Evolutionary conservation across 129 eudicot species (phyloP).

Genomic region (Mikania micrantha): DNA sequence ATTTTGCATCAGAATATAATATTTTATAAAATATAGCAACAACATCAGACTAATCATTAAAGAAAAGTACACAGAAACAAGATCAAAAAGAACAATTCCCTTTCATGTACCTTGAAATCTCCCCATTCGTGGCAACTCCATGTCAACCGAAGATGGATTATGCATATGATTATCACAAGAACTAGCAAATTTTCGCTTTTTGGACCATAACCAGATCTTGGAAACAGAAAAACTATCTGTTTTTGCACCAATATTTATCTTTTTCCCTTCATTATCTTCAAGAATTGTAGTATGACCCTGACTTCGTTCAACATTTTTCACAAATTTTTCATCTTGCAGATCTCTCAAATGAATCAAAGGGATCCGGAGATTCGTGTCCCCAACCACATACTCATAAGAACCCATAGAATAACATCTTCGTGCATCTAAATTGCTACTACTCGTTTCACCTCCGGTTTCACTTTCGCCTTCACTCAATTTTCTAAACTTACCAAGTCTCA

Average conservation of each 20-base stretch:
- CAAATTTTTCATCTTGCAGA: constrained; percentile 25
- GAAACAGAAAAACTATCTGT: constrained; percentile 93
- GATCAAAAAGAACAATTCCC: constrained; percentile 13
- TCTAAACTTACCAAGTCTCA: constrained; percentile 83
- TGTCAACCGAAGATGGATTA: constrained; percentile 36
- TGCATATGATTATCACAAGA: constrained; percentile 39
- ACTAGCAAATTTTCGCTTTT: constrained; percentile 68
- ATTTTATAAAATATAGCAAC: constrained; percentile 22
- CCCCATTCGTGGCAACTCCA: constrained; percentile 52
- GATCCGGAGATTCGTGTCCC: constrained; percentile 50
- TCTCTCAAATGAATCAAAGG: constrained; percentile 40
- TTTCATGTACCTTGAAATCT: constrained; percentile 49
- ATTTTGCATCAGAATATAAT: constrained; percentile 25
- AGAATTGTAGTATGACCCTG: constrained; percentile 16
- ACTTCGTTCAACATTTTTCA: constrained; percentile 12
- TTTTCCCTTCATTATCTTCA: constrained; percentile 61
- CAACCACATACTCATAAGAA: constrained; percentile 81
- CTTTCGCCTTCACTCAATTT: constrained; percentile 40
- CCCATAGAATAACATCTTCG: constrained; percentile 92
- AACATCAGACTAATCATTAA: constrained; percentile 24
- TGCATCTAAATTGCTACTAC: constrained; percentile 85
- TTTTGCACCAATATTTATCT: constrained; percentile 62
- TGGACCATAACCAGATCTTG: constrained; percentile 96
- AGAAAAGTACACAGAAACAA: constrained; percentile 23
- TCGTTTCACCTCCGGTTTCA: constrained; percentile 56